Base-by-base conservation (phyloP, 2,329 filamentous ascomycete genomes). In the Aureobasidium melanogenum region DNA sequence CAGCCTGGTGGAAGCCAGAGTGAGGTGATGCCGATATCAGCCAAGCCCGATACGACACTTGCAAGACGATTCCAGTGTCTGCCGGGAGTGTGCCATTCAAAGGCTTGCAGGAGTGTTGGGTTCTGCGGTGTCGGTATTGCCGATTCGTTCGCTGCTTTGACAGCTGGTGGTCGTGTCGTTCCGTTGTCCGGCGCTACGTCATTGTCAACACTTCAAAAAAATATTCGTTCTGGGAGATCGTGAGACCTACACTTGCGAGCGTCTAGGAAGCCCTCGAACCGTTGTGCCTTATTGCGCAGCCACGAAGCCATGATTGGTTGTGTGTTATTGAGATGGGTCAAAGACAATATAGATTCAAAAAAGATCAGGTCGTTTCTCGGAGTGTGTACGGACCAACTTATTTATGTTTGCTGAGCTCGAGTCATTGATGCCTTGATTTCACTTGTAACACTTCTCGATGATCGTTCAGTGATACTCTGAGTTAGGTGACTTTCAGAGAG, bases 1-100 rank as follows among this genome's bases (percentile, higher is more conserved):
- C 86, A 88, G 60, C 82, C 87, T 0, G 87, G 87, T 0, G 87
- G 87, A 6, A 89, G 80, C 86, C 87, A 89, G 28, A 86, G 74
- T 61, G 79, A 79, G 55, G 83, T 81, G 51, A 89, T 76, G 2
- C 87, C 87, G 36, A 85, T 78, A 0, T 77, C 74, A 32, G 66
- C 62, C 9, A 73, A 63, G 3, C 50, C 51, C 2, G 70, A 69
- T 10, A 72, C 61, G 22, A 69, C 47, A 9, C 67, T 63, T 19
- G 61, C 58, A 2, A 74, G 62, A 19, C 68, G 65, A 10, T 63
- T 63, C 65, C 69, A 73, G 63, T 73, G 71, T 1, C 67, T 77
- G 73, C 57, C 79, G 2, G 85, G 84, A 5, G 84, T 79, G 68
- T 89, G 85, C 87, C 87, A 90, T 75, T 90, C 87, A 69, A 88